Percentiles rank a stretch among this genome's conserved stretches.
Evolutionary conservation across 768 basidiomycete genomes (phyloP).

Genomic region (Auriculariales sp.): DNA sequence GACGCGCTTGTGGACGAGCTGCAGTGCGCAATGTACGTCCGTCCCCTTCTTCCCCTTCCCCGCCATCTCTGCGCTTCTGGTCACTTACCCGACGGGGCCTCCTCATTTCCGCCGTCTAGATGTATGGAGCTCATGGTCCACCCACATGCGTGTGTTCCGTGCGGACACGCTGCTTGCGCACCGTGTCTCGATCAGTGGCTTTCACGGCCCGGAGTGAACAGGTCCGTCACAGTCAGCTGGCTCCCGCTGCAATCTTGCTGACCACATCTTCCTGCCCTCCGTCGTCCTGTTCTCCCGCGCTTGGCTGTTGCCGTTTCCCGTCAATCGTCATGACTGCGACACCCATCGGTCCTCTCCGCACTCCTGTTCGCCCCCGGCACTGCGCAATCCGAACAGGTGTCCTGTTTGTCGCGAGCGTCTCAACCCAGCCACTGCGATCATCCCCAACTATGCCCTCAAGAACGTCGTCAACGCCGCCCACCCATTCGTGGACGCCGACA

Average conservation of each 20-base stretch:
- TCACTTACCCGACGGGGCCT: background rate
- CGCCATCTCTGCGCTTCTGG: background rate
- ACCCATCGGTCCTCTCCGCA: background rate
- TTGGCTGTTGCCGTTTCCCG: background rate
- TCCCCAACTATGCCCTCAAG: background rate
- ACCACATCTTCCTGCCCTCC: background rate
- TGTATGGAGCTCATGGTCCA: too few relatives aligned
- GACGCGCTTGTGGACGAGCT: background rate
- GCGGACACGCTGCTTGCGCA: background rate
- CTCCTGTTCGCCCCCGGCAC: background rate
- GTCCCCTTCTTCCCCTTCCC: background rate
- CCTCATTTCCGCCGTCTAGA: background rate
- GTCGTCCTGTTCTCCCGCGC: background rate
- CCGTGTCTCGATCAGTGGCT: background rate
- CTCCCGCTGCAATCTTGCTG: background rate
- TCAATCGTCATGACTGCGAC: background rate
- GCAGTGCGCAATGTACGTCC: background rate
- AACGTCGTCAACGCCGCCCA: background rate
- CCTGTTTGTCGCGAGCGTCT: background rate
- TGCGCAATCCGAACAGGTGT: background rate
- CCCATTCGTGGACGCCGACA: background rate
- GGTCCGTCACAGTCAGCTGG: background rate
- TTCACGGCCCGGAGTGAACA: background rate
- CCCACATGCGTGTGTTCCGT: background rate
- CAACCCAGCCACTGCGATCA: background rate